Conservation (phyloP, 768 basidiomycete genomes). For the Boletus subparvulus region DNA sequence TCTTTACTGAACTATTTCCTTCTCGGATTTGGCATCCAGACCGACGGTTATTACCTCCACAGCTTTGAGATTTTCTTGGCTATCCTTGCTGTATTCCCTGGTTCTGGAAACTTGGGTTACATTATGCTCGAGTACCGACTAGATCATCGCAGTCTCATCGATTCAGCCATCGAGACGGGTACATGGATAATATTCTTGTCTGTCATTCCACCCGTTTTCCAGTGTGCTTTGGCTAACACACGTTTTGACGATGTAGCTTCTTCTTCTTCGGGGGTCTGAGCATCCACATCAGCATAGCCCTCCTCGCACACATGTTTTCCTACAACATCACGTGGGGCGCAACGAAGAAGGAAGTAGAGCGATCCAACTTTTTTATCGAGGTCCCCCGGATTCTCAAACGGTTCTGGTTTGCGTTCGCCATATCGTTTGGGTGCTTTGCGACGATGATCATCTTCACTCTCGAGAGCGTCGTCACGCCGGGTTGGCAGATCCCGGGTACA, state of each 20-base stretch:
- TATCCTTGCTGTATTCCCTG: slow-evolving; percentile 69
- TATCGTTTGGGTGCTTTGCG: slow-evolving; percentile 51
- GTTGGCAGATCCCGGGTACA: slow-evolving; percentile 59
- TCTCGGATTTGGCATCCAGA: slow-evolving; percentile 68
- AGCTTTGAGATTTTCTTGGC: slow-evolving; percentile 80
- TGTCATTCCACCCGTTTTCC: background rate
- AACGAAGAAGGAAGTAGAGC: slow-evolving; percentile 81
- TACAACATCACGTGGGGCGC: slow-evolving; percentile 62
- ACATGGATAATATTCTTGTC: slow-evolving; percentile 39
- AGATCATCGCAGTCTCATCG: slow-evolving; percentile 36
- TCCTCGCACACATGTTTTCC: slow-evolving; percentile 58
- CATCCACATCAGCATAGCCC: slow-evolving; percentile 50
- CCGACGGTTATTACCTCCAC: slow-evolving; percentile 76
- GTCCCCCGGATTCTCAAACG: slow-evolving; percentile 81
- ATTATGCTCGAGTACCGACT: slow-evolving; percentile 71
- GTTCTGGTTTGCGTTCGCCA: slow-evolving; percentile 63
- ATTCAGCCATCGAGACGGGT: slow-evolving; percentile 23
- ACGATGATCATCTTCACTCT: slow-evolving; percentile 58
- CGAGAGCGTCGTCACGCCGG: slow-evolving; percentile 49
- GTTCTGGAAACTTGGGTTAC: slow-evolving; percentile 69
- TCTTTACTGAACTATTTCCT: slow-evolving; percentile 70
- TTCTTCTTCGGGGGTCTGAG: slow-evolving; percentile 59
- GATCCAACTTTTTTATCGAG: slow-evolving; percentile 89
- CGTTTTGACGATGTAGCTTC: slow-evolving; percentile 26
- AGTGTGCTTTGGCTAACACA: background rate